Evolutionary conservation across 495 filamentous ascomycete species (phyloP).

Genomic region (Neurospora sp.): DNA sequence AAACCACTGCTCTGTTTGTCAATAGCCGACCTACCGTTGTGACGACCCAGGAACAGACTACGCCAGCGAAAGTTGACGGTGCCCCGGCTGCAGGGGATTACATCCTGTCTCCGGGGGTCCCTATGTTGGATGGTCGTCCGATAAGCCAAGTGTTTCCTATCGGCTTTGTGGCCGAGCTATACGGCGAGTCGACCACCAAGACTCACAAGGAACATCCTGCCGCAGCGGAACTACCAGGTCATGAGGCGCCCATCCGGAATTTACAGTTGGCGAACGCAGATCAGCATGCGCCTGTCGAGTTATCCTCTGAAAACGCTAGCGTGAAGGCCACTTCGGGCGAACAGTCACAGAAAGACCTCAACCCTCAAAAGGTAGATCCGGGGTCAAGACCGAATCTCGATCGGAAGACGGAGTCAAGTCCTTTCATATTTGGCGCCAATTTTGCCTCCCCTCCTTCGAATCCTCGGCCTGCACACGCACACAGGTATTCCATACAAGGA

Average conservation of each 20-base stretch:
- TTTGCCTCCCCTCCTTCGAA: not conserved
- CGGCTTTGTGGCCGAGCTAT: slow-evolving; percentile 36
- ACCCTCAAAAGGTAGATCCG: not conserved
- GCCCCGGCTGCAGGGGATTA: not conserved
- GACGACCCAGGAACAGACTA: not conserved
- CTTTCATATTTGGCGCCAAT: not conserved
- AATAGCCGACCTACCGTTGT: slow-evolving; percentile 8
- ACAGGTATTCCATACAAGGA: not conserved
- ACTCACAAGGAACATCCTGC: slow-evolving; percentile 30
- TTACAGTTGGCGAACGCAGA: slow-evolving; percentile 3
- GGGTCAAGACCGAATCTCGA: not conserved
- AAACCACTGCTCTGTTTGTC: slow-evolving; percentile 11
- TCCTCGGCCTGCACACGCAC: not conserved
- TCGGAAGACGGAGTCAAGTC: not conserved
- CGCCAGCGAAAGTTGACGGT: not conserved
- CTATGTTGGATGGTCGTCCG: slow-evolving; percentile 11
- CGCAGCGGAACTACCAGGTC: slow-evolving; percentile 31
- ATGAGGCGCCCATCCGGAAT: slow-evolving; percentile 3
- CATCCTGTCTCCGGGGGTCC: not conserved
- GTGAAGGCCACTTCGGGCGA: slow-evolving; percentile 7
- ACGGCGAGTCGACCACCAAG: slow-evolving; percentile 24
- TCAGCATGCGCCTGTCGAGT: slow-evolving; percentile 18
- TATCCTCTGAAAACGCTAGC: slow-evolving; percentile 9
- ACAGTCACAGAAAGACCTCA: not conserved
- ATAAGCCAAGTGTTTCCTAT: slow-evolving; percentile 22